Base-by-base conservation (phyloP, 2,329 filamentous ascomycete genomes). In the Juglanconis sp. region DNA sequence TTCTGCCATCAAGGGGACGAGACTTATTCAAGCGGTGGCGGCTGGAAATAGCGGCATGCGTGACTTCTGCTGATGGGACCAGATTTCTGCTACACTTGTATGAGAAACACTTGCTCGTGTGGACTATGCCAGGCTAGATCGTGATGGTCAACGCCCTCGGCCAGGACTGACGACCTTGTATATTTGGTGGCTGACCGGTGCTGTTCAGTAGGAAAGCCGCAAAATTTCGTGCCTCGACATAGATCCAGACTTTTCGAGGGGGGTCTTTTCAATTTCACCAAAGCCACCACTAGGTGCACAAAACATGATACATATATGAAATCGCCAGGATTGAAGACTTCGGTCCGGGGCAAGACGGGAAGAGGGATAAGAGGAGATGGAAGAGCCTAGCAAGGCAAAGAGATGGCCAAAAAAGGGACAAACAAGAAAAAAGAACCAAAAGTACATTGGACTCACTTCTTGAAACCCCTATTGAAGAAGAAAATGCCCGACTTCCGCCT, bases 401-500 rank as follows among this genome's bases (percentile, higher is more conserved):
- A 24, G 24, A 24, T 24, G 24, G 24, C 24, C 24, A 17, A 11
- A 10, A 48, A 31, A 11, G 24, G 30, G 17, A 5, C 46, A 46
- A 46, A 4, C 42, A 7, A 4, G 10, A 7, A 42, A 15, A 42
- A 42, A 46, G 3, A 46, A 17, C 8, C 42, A 46, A 17, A 46
- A 6, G 38, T 40, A 40, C 38, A 17, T 32, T 36, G 17, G 7
- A 59, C 61, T 56, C 47, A 63, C 61, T 56, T 63, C 31, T 63
- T 63, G 58, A 63, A 63, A 17, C 58, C 57, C 5, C 61, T 51
- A 9, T 59, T 60, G 31, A 63, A 63, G 51, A 57, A 63, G 47
- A 63, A 63, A 31, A 63, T 61, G 3, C 61, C 61, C 13, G 61
- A 63, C 58, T 61, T 63, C 17, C 61, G 57, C 24, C 61, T 55